A percentile compares a stretch with the other conserved stretches of the same genome.
Conservation (phyloP, 805 yeast species). For the Cyberlindnera saturnus region DNA sequence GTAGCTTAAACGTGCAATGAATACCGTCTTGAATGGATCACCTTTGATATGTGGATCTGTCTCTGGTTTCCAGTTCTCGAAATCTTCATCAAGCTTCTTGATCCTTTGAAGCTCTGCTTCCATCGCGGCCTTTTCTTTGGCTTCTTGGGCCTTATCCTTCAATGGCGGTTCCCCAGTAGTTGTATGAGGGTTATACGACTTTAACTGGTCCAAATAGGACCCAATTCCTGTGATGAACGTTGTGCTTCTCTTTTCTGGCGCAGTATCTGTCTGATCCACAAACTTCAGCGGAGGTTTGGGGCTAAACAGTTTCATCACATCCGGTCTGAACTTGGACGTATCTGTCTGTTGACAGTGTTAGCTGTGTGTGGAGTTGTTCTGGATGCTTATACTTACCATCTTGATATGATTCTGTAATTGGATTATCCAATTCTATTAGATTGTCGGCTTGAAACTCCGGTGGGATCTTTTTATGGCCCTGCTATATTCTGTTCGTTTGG, state of each 20-base stretch:
- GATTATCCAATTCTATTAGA: no score
- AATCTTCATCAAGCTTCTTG: conserved; percentile 29
- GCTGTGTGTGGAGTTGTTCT: neutral
- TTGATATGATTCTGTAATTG: no score
- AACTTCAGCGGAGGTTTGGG: conserved; percentile 19
- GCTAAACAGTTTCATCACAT: conserved; percentile 34
- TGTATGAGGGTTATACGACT: neutral
- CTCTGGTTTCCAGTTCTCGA: conserved; percentile 47
- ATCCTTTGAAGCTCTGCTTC: conserved; percentile 6
- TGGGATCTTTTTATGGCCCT: no score
- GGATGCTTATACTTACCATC: neutral
- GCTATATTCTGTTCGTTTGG: no score
- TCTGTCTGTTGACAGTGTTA: conserved; percentile 19
- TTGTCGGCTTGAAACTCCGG: no score
- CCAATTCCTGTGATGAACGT: conserved; percentile 15
- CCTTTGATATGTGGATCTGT: conserved; percentile 52
- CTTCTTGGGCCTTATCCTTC: conserved; percentile 23
- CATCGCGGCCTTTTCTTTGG: conserved; percentile 10
- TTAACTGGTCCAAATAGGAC: conserved; percentile 11
- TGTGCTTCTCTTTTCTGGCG: conserved; percentile 13
- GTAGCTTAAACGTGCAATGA: conserved; percentile 69
- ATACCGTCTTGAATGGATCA: conserved; percentile 76
- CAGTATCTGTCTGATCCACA: conserved; percentile 17
- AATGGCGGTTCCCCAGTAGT: conserved; percentile 25
- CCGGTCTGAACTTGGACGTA: conserved; percentile 32